phyloP scores from a whole-genome alignment of 176 grass and related monocot genomes.

The Ensete glaucum region DNA sequence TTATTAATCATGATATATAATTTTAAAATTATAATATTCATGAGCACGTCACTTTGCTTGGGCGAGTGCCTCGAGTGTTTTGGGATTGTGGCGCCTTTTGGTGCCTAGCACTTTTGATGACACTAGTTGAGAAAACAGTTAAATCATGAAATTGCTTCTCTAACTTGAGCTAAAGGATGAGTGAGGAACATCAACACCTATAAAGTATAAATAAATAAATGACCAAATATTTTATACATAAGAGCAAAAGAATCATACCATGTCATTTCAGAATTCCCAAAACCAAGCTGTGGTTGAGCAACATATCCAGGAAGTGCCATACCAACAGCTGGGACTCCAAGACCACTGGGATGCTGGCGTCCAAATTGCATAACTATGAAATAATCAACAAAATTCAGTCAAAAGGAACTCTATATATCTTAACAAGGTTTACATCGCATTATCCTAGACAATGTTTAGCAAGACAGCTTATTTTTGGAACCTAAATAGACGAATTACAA shows the following conservation, averaged over 20 bases:
- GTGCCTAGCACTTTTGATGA: no score
- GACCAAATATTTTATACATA: neutral
- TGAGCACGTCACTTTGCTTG: no score
- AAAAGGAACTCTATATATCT: neutral
- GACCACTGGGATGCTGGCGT: conserved; percentile 59
- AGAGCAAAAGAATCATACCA: conserved; percentile 36
- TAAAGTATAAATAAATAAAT: neutral
- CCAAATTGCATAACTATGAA: conserved; percentile 85
- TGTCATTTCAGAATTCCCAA: conserved; percentile 87
- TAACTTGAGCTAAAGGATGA: neutral
- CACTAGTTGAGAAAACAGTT: no score
- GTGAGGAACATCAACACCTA: neutral
- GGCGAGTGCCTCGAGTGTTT: no score
- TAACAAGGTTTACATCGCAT: neutral
- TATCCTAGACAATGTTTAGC: no score
- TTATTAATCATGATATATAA: no score
- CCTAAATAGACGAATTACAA: neutral
- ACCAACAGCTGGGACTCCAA: conserved; percentile 73
- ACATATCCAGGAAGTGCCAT: conserved; percentile 98
- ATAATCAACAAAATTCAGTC: neutral
- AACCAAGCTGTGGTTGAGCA: conserved; percentile 74
- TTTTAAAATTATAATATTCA: no score
- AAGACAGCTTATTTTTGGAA: no score
- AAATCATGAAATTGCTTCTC: neutral
- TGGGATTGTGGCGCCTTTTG: no score